Evolutionary conservation across 148 eudicot species (phyloP).

Genomic region (Spergularia bocconei): DNA sequence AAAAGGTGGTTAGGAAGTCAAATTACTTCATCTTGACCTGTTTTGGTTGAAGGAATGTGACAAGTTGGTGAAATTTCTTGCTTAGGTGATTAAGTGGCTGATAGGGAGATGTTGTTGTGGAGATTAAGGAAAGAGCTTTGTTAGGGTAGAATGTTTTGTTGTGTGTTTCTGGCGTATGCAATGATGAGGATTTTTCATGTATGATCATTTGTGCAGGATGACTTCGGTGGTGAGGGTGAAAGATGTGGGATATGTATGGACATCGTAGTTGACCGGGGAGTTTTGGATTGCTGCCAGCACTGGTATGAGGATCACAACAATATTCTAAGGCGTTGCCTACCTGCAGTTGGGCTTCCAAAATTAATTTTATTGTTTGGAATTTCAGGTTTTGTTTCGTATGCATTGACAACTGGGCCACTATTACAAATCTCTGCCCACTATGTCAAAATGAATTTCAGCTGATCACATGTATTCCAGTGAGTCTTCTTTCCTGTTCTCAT

Average conservation of each 20-base stretch:
- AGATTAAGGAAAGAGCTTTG: too few species aligned
- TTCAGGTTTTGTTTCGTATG: slow-evolving; percentile 95
- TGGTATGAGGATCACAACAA: slow-evolving; percentile 47
- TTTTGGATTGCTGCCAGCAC: slow-evolving; percentile 94
- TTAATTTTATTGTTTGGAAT: slow-evolving; percentile 14
- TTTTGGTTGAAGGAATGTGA: too few species aligned
- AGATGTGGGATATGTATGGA: slow-evolving; percentile 97
- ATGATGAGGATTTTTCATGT: background rate
- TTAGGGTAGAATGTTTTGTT: too few species aligned
- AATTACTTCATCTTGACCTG: too few species aligned
- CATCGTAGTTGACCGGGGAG: slow-evolving; percentile 76
- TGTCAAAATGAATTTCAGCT: slow-evolving; percentile 95
- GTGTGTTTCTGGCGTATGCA: slow-evolving; percentile 1
- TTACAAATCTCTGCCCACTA: slow-evolving; percentile 91
- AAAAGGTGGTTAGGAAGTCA: too few species aligned
- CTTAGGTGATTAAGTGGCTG: too few species aligned
- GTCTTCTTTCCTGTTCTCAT: slow-evolving; percentile 28
- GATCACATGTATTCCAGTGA: slow-evolving; percentile 95
- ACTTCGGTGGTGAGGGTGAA: slow-evolving; percentile 61
- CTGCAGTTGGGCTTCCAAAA: background rate
- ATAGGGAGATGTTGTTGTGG: too few species aligned
- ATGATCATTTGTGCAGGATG: slow-evolving; percentile 45
- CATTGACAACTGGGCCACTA: slow-evolving; percentile 96
- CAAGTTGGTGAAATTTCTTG: too few species aligned
- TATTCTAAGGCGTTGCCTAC: background rate